These are phyloP conservation scores for Penicillium sp. DNA, from an alignment of 2,329 filamentous ascomycete species.

Conservation along the genomic window DNA sequence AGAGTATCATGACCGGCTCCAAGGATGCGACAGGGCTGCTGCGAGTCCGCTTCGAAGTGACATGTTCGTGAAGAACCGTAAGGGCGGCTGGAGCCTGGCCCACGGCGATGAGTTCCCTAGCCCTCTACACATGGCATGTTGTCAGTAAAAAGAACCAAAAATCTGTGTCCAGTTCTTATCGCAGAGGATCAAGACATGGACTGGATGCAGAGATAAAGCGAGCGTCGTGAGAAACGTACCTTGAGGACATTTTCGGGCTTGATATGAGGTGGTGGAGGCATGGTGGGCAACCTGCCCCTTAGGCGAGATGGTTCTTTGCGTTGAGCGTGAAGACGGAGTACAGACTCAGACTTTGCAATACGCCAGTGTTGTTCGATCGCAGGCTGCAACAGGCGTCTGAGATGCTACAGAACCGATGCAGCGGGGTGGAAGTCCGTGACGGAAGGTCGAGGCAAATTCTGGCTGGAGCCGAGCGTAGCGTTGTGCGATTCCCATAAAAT, in stretches of 20 bases:
- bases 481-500: constrained; percentile 14
- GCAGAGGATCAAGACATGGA: background rate
- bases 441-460: constrained; percentile 15
- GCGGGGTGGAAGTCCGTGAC: constrained; percentile 13
- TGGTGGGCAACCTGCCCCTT: constrained; percentile 46
- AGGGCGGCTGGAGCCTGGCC: constrained; percentile 88
- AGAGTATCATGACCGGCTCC: constrained; percentile 96
- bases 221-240: constrained; percentile 35
- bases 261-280: constrained; percentile 95
- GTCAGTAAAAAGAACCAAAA: background rate
- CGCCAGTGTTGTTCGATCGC: background rate
- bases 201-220: background rate
- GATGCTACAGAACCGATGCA: constrained; percentile 11
- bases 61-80: constrained; percentile 95
- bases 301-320: constrained; percentile 14
- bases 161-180: background rate
- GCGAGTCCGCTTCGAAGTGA: constrained; percentile 95
- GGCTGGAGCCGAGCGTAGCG: constrained; percentile 9
- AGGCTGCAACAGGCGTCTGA: constrained; percentile 5
- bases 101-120: constrained; percentile 97
- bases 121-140: constrained; percentile 54
- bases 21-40: constrained; percentile 94
- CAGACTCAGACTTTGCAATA: background rate
- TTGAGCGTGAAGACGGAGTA: constrained; percentile 1
- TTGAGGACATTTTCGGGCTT: constrained; percentile 99